A percentile compares a stretch with the other conserved stretches of the same genome.
Evolutionary conservation across 2,329 filamentous ascomycete genomes (phyloP).

Genomic region (Helotiales sp.): DNA sequence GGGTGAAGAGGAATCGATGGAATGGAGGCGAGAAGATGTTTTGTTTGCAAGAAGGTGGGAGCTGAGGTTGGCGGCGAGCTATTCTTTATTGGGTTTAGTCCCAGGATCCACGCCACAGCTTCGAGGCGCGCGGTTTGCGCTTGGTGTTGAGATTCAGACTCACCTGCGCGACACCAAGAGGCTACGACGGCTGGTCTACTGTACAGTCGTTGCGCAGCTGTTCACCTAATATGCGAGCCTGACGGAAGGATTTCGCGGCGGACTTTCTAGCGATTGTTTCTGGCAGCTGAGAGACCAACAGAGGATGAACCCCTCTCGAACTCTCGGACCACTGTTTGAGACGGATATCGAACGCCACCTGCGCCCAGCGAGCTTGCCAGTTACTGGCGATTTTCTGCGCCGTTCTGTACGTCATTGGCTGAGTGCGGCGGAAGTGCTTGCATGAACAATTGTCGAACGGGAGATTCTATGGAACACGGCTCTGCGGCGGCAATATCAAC

Average conservation of each 20-base stretch:
- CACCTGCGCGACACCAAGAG: background rate
- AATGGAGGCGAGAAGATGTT: background rate
- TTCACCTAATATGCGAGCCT: background rate
- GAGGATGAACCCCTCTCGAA: background rate
- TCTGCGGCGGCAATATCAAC: too few relatives aligned
- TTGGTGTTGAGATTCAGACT: conserved; percentile 8
- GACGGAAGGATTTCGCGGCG: background rate
- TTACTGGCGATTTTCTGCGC: background rate
- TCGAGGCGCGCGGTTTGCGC: background rate
- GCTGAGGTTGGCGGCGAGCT: background rate
- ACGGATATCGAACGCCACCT: background rate
- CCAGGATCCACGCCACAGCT: background rate
- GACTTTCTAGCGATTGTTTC: too few relatives aligned
- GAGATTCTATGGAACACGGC: background rate
- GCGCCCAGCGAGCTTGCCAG: background rate
- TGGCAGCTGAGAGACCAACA: background rate
- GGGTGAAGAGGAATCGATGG: background rate
- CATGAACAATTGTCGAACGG: background rate
- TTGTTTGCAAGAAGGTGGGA: background rate
- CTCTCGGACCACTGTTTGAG: background rate
- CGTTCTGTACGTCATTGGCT: background rate
- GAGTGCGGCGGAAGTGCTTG: background rate
- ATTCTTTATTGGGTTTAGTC: background rate
- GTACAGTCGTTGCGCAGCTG: background rate
- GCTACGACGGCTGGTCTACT: background rate